Evolutionary conservation across 2,329 filamentous ascomycete species (phyloP), one percentile per base, ranked within the genome.

Genomic region (Ilyonectria mors-panacis): DNA sequence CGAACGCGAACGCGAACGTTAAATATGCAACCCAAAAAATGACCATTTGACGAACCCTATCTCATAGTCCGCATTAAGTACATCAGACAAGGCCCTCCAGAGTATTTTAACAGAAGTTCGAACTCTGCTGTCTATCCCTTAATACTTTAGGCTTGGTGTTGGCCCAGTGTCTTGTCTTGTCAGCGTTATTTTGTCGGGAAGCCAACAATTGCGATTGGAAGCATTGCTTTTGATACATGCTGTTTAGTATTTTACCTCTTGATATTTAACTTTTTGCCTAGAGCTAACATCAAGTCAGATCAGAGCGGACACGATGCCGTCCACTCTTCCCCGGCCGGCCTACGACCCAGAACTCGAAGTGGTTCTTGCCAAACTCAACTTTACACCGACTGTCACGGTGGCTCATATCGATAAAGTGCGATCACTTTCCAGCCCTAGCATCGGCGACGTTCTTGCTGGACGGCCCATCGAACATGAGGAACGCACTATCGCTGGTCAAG

Each of bases 331-430:
- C 17, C 44, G 44, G 15, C 44, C 44, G 44, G 44, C 44, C 44
- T 47, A 47, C 44, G 44, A 47, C 44, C 44, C 44, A 47, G 44
- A 47, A 47, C 44, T 47, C 6, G 44, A 15, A 47, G 44, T 15
- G 15, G 15, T 47, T 23, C 44, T 47, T 6, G 44, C 44, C 44
- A 47, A 47, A n/a, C 44, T 47, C 44, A n/a, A n/a, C 21, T n/a
- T 47, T 23, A n/a, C 44, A 6, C 17, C 44, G 17, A 47, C 44
- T 23, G 21, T 47, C 44, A 47, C 44, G 17, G 44, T 47, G 6
- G 44, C 6, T 23, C 17, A 47, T 6, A 47, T 47, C 44, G 44
- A 47, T 15, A n/a, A 23, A n/a, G 44, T 47, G 44, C 44, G 44
- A 23, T 6, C 17, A 6, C 17, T 47, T n/a, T 47, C 44, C 6